phyloP scores from a whole-genome alignment of 1,284 basidiomycete genomes.

The Cutaneotrichosporon dermatis region DNA sequence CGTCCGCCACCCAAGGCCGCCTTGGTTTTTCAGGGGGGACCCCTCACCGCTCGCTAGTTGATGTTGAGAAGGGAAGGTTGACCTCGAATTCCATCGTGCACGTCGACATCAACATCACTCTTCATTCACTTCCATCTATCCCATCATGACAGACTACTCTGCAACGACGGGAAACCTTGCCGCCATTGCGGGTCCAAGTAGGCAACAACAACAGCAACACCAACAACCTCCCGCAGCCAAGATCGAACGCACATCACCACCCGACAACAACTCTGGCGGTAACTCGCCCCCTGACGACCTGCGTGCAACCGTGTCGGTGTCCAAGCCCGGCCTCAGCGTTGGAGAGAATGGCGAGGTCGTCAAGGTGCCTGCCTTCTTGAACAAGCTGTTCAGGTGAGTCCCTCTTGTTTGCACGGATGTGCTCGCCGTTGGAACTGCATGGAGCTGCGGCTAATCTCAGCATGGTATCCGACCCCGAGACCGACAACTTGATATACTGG shows the following conservation, averaged over 20 bases:
- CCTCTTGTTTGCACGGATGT: no score
- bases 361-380: slow-evolving; percentile 74
- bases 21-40: no score
- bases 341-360: slow-evolving; percentile 46
- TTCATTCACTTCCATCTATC: not conserved
- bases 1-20: no score
- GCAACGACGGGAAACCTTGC: slow-evolving; percentile 36
- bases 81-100: no score
- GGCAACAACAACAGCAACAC: slow-evolving; percentile 1
- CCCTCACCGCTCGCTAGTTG: no score
- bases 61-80: no score
- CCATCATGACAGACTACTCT: not conserved
- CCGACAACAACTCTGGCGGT: slow-evolving; percentile 9
- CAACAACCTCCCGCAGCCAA: slow-evolving; percentile 5
- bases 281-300: not conserved
- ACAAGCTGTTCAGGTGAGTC: slow-evolving; percentile 79
- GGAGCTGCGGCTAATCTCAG: slow-evolving; percentile 48
- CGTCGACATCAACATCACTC: not conserved
- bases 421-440: no score
- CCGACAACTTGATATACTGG: slow-evolving; percentile 83
- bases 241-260: slow-evolving; percentile 13
- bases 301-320: slow-evolving; percentile 19
- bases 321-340: slow-evolving; percentile 38
- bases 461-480: slow-evolving; percentile 83
- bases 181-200: slow-evolving; percentile 38